Evolutionary conservation across 2,329 filamentous ascomycete species (phyloP), one percentile per base, ranked within the genome.

Genomic region (Verticillium tricorpus): DNA sequence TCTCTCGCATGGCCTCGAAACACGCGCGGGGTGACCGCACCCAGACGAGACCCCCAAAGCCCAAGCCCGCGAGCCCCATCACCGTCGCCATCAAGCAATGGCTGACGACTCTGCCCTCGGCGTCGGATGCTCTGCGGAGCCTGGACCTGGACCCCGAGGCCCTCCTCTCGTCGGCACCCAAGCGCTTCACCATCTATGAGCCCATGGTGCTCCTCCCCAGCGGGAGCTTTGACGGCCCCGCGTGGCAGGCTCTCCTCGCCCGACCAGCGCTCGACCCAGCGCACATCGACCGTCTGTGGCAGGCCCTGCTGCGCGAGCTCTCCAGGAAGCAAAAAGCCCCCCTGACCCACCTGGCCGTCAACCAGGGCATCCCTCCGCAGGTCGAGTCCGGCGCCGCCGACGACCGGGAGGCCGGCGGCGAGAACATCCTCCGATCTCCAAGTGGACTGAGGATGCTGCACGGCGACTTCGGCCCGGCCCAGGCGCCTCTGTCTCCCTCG

Each of bases 381-480:
- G 70, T 71, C 19, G 32, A 9, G 40, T 57, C 50, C 7, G 19
- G 5, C 8, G 28, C 15, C 40, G 56, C 60, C 4, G 56, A 28
- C 28, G 28, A 6, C 28, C 5, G 6, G 14, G 3, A 2, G 35
- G 52, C 2, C 59, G 57, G 50, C 59, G 60, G n/a, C 19, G 84
- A 89, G 66, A 97, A 96, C 71, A 77, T 89, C 15, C 81, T 96
- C 62, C 86, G 93, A 55, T 88, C 87, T 57, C 94, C 94, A 0
- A 84, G 81, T 52, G 84, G 88, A 19, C 80, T 97, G 34, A 81
- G 82, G 2, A 88, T 89, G 22, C 77, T 97, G 0, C 78, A 88
- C 71, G 93, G 93, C 25, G 80, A 89, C 71, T 97, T 96, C 72
- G 92, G 92, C 0, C 81, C 85, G 0, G 57, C 73, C 0, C n/a